Evolutionary conservation across 305 asterid genomes (phyloP).

Genomic region (Salvia sclarea): DNA sequence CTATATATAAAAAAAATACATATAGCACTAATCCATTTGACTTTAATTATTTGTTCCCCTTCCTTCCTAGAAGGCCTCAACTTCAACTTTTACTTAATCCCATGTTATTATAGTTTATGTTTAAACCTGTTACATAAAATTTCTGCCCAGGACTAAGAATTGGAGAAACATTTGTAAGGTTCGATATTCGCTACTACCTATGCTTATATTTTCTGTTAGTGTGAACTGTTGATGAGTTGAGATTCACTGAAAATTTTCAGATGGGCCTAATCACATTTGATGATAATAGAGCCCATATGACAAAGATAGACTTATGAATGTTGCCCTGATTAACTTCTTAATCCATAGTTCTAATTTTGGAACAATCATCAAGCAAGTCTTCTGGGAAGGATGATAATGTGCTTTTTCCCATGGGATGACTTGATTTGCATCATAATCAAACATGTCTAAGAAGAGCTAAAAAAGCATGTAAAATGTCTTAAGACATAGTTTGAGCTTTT

Average conservation of each 20-base stretch:
- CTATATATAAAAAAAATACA: not conserved
- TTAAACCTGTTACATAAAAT: not conserved
- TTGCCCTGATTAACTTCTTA: not conserved
- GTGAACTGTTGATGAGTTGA: slow-evolving; percentile 14
- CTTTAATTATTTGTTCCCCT: slow-evolving; percentile 9
- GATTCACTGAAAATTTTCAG: slow-evolving; percentile 6
- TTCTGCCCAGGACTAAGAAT: not conserved
- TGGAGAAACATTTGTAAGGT: not conserved
- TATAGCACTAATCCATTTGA: not conserved
- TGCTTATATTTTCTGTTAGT: not conserved
- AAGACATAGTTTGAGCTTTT: not conserved
- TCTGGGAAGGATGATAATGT: not conserved
- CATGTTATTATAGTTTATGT: slow-evolving; percentile 9
- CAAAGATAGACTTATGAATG: not conserved
- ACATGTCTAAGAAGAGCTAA: not conserved
- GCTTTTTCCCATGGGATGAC: not conserved
- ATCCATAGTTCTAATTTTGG: not conserved
- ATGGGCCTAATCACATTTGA: not conserved
- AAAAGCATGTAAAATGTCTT: not conserved
- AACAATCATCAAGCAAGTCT: not conserved
- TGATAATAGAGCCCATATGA: not conserved
- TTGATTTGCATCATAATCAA: not conserved
- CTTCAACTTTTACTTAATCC: slow-evolving; percentile 9
- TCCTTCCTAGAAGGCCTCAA: not conserved
- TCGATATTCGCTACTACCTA: not conserved